These are phyloP conservation scores for Ecytonucleospora hepatopenaei DNA, from an alignment of 371 early-diverging fungal species.

Conservation along the genomic window DNA sequence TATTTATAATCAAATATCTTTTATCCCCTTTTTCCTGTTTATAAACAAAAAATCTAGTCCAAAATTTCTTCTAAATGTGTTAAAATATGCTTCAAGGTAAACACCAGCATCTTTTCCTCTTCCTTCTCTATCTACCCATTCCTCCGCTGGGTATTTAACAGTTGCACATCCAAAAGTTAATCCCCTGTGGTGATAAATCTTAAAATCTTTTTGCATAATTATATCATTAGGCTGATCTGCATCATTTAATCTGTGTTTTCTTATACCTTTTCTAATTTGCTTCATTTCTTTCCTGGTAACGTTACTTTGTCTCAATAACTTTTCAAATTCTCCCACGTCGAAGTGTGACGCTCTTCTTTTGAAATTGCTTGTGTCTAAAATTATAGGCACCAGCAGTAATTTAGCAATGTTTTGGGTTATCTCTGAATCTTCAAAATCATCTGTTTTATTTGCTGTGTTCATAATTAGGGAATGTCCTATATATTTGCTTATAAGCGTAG, in stretches of 20 bases:
- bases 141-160: constrained; percentile 44
- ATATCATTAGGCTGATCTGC: constrained; percentile 7
- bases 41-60: constrained; percentile 45
- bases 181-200: constrained; percentile 20
- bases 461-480: constrained; percentile 30
- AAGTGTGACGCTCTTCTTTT: constrained; percentile 23
- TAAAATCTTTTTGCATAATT: constrained; percentile 47
- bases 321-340: constrained; percentile 39
- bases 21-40: constrained; percentile 16
- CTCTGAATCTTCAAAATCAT: neutral
- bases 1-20: constrained; percentile 25
- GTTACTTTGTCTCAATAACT: constrained; percentile 19
- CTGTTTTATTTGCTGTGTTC: neutral
- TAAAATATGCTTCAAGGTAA: constrained; percentile 5
- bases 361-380: constrained; percentile 40
- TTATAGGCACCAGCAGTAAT: constrained; percentile 41
- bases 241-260: constrained; percentile 38
- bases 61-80: constrained; percentile 21
- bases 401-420: constrained; percentile 26
- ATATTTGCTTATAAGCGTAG: constrained; percentile 45
- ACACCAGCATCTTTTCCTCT: constrained; percentile 10
- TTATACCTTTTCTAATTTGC: constrained; percentile 17
- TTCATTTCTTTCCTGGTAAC: constrained; percentile 33
- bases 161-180: constrained; percentile 38
- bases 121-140: constrained; percentile 44